phyloP scores from a whole-genome alignment of 2,329 filamentous ascomycete genomes.

The Colletotrichum sp. region DNA sequence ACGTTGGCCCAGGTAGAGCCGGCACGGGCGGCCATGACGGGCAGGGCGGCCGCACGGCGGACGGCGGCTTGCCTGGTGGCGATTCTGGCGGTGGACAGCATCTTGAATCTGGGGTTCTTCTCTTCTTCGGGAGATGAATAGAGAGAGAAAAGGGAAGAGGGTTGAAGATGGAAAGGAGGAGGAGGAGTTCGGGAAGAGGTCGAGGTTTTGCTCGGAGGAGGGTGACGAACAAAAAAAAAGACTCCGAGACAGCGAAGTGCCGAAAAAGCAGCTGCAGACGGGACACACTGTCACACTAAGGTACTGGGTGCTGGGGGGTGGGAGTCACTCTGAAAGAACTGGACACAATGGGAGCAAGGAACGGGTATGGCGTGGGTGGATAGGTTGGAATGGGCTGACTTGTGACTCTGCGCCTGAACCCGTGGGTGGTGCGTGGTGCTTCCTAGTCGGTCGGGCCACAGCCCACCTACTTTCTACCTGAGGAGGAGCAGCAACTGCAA shows the following conservation, averaged over 20 bases:
- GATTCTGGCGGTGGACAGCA: conserved; percentile 23
- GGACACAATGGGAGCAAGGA: neutral
- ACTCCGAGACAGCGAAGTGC: conserved; percentile 21
- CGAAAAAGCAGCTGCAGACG: conserved; percentile 14
- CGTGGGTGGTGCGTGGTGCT: neutral
- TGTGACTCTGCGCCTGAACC: conserved; percentile 10
- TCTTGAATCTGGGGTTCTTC: neutral
- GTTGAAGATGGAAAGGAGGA: neutral
- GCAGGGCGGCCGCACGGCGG: conserved; percentile 19
- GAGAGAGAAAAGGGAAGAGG: neutral
- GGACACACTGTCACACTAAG: neutral
- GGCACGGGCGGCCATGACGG: conserved; percentile 35
- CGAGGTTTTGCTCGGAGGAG: neutral
- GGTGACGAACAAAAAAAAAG: neutral
- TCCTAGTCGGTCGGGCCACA: neutral
- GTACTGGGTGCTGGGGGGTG: neutral
- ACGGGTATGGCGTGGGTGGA: neutral
- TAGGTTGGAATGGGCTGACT: conserved; percentile 13
- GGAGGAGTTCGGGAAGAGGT: neutral
- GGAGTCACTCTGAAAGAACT: neutral
- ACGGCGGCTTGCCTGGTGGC: conserved; percentile 23
- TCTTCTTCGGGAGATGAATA: neutral
- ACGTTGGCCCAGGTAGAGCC: conserved; percentile 91
- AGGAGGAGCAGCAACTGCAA: neutral
- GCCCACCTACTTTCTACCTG: neutral